Evolutionary conservation across 1,139 yeast genomes (phyloP).

Genomic region (Geotrichum aggregatum): DNA sequence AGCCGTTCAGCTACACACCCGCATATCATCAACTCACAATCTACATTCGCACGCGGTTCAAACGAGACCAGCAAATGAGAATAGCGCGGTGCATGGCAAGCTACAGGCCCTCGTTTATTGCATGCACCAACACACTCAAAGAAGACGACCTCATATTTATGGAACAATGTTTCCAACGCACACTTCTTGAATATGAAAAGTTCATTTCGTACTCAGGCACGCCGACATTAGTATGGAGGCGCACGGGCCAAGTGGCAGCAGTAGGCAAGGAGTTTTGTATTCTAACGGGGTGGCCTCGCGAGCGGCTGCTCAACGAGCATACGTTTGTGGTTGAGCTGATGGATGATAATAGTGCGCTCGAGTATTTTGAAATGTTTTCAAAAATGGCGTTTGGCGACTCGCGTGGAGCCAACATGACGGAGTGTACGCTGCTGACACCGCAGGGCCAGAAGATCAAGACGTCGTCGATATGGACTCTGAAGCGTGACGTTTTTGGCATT

Average conservation of each 20-base stretch:
- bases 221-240: slow-evolving; percentile 90
- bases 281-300: slow-evolving; percentile 81
- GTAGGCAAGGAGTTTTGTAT: slow-evolving; percentile 88
- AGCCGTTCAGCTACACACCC: slow-evolving; percentile 82
- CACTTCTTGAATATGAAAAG: slow-evolving; percentile 78
- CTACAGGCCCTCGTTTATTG: slow-evolving; percentile 86
- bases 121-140: slow-evolving; percentile 80
- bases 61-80: slow-evolving; percentile 64
- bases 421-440: slow-evolving; percentile 69
- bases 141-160: slow-evolving; percentile 89
- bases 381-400: slow-evolving; percentile 90
- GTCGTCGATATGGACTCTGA: slow-evolving; percentile 86
- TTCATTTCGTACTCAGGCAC: slow-evolving; percentile 82
- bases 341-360: slow-evolving; percentile 82
- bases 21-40: slow-evolving; percentile 81
- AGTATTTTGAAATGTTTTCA: slow-evolving; percentile 79
- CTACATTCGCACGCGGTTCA: slow-evolving; percentile 68
- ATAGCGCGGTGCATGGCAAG: slow-evolving; percentile 89
- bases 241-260: slow-evolving; percentile 91
- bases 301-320: slow-evolving; percentile 49
- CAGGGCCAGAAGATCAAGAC: slow-evolving; percentile 51
- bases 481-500: slow-evolving; percentile 81
- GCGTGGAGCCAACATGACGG: slow-evolving; percentile 78
- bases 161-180: slow-evolving; percentile 93
- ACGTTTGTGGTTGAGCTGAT: slow-evolving; percentile 83